phyloP scores from a whole-genome alignment of 495 filamentous ascomycete species.

The Penicillium tannophilum region DNA sequence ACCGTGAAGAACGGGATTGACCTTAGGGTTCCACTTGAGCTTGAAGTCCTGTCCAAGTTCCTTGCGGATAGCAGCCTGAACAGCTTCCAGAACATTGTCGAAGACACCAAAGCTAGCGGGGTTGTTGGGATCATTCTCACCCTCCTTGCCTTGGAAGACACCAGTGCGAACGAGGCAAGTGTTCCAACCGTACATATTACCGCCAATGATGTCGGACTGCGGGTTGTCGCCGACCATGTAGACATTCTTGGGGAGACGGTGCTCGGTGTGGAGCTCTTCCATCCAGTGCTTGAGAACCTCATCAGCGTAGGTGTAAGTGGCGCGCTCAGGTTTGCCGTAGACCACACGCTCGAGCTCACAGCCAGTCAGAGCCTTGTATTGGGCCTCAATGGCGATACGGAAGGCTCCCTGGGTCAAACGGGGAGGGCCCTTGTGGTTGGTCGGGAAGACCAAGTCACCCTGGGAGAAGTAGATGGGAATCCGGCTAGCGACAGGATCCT shows the following conservation, averaged over 20 bases:
- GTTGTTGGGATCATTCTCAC: slow-evolving; percentile 58
- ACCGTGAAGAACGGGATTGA: slow-evolving; percentile 67
- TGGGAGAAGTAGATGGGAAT: slow-evolving; percentile 80
- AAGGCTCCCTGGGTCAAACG: slow-evolving; percentile 77
- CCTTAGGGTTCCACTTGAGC: slow-evolving; percentile 58
- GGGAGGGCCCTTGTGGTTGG: slow-evolving; percentile 67
- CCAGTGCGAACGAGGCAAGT: slow-evolving; percentile 68
- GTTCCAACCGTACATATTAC: slow-evolving; percentile 84
- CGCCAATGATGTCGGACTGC: slow-evolving; percentile 75
- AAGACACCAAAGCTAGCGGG: slow-evolving; percentile 61
- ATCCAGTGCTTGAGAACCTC: slow-evolving; percentile 76
- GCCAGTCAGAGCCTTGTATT: slow-evolving; percentile 76
- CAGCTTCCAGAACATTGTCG: slow-evolving; percentile 56
- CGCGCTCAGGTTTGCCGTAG: slow-evolving; percentile 79
- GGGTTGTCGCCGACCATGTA: slow-evolving; percentile 87
- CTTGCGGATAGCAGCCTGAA: slow-evolving; percentile 55
- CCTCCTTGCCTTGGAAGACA: slow-evolving; percentile 56
- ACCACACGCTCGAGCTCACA: slow-evolving; percentile 79
- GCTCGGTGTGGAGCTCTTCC: slow-evolving; percentile 73
- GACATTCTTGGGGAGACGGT: slow-evolving; percentile 67
- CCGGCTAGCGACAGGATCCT: slow-evolving; percentile 65
- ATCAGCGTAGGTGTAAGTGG: slow-evolving; percentile 81
- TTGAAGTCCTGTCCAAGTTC: slow-evolving; percentile 60
- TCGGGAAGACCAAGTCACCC: slow-evolving; percentile 76
- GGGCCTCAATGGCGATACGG: slow-evolving; percentile 75